phyloP scores from a whole-genome alignment of 192 early-diverging fungal species.

The Umbelopsis sp. region DNA sequence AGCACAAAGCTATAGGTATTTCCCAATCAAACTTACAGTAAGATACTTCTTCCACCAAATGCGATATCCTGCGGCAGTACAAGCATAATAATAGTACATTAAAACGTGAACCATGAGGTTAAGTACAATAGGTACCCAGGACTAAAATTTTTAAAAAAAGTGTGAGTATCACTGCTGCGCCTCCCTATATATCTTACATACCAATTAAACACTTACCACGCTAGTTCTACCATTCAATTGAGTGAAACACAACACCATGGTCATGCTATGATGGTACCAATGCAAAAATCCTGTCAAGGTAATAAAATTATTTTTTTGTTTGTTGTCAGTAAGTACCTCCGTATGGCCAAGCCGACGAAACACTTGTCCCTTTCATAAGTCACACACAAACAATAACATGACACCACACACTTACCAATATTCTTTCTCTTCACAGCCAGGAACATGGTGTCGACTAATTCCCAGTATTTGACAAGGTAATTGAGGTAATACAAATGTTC shows the following conservation, averaged over 20 bases:
- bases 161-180: no score
- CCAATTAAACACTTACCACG: conserved; percentile 58
- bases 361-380: no score
- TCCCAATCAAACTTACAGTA: conserved; percentile 45
- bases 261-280: conserved; percentile 89
- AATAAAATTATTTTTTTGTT: conserved; percentile 7
- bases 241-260: conserved; percentile 81
- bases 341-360: not conserved
- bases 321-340: not conserved
- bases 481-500: conserved; percentile 85
- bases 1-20: no score
- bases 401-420: conserved; percentile 54
- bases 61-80: conserved; percentile 67
- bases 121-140: conserved; percentile 76
- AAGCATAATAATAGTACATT: conserved; percentile 89
- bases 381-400: no score
- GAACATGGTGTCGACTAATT: conserved; percentile 84
- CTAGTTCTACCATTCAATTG: conserved; percentile 72
- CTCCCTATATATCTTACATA: no score
- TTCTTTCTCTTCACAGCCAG: conserved; percentile 75
- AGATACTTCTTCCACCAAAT: conserved; percentile 94
- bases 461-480: conserved; percentile 87
- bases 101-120: conserved; percentile 86
- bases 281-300: conserved; percentile 75
- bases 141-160: conserved; percentile 29